Conservation (phyloP, 2,329 filamentous ascomycete species). For the Tolypocladium tropicale region DNA sequence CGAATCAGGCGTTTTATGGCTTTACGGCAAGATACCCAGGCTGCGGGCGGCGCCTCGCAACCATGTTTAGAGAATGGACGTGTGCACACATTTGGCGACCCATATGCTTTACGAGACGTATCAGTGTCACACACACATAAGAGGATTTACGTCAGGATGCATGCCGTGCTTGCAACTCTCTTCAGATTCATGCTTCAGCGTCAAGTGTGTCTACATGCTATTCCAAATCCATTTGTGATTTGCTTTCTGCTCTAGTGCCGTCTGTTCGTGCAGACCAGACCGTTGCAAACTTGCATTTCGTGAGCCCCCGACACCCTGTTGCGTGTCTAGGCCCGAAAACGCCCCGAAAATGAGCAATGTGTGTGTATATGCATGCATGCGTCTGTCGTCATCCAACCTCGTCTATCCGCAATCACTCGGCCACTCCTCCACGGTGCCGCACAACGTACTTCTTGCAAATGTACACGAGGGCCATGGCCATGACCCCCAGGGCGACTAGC, state of each 20-base stretch:
- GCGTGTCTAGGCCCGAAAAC: constrained; percentile 11
- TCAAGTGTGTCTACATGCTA: background rate
- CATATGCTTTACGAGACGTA: background rate
- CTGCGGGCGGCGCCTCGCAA: background rate
- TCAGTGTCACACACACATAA: background rate
- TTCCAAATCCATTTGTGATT: background rate
- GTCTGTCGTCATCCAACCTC: constrained; percentile 4
- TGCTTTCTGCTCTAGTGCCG: background rate
- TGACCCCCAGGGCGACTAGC: constrained; percentile 25
- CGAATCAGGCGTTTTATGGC: background rate
- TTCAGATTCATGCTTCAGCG: background rate
- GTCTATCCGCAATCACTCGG: constrained; percentile 13
- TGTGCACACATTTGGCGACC: background rate
- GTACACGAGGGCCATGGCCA: constrained; percentile 28
- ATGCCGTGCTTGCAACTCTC: background rate
- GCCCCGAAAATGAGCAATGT: constrained; percentile 17
- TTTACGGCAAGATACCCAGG: background rate
- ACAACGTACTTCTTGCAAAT: constrained; percentile 22
- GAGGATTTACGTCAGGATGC: too few species aligned
- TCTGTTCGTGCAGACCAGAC: background rate
- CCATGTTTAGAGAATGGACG: background rate
- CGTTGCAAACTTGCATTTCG: too few species aligned
- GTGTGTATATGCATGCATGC: constrained; percentile 4
- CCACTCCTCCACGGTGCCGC: constrained; percentile 1
- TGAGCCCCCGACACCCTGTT: background rate